Evolutionary conservation across 495 filamentous ascomycete species (phyloP), one percentile per base, ranked within the genome.

Genomic region (Aspergillus nanangensis): DNA sequence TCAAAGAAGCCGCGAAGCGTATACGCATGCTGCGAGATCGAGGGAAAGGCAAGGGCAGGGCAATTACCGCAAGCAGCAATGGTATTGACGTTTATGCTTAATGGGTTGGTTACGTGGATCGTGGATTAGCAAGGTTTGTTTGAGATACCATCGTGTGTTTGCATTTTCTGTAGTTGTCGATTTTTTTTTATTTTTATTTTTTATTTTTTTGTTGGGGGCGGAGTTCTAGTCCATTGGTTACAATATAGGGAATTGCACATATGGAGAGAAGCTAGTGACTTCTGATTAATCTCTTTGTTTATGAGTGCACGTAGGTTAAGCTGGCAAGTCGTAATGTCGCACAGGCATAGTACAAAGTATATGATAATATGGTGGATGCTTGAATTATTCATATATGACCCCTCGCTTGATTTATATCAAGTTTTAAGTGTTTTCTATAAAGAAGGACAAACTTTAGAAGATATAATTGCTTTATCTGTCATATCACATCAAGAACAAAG

Each of bases 1-100:
- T 74, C 48, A 35, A 51, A 8, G 35, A 42, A 20, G 67, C 67
- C 1, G 58, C 70, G 20, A 38, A 52, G 15, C 61, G 36, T 10
- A 72, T 66, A 66, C 57, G 50, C 11, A 50, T 48, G 10, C 47
- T 74, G 14, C 25, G 20, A 1, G 41, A 41, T 38, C 43, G 14
- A 10, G 49, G 50, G 9, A 57, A 48, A 13, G 57, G 53, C 27
- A 53, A 48, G 14, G 50, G 57, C 10, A 51, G 51, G 25, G 47
- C 48, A 22, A 15, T 22, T 3, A 19, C 24, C 41, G 31, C 24
- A 8, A 32, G 36, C 8, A 48, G 38, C 18, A 47, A 29, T 22
- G 39, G 41, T 9, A 51, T 66, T 18, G 52, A 57, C 37, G 47
- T 70, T 25, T 50, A 48, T 36, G 61, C 59, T 29, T 71, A 42